A percentile compares a stretch with the other conserved stretches of the same genome.
Evolutionary conservation across 2,329 filamentous ascomycete genomes (phyloP).

Genomic region (Tricladium varicosporioides): DNA sequence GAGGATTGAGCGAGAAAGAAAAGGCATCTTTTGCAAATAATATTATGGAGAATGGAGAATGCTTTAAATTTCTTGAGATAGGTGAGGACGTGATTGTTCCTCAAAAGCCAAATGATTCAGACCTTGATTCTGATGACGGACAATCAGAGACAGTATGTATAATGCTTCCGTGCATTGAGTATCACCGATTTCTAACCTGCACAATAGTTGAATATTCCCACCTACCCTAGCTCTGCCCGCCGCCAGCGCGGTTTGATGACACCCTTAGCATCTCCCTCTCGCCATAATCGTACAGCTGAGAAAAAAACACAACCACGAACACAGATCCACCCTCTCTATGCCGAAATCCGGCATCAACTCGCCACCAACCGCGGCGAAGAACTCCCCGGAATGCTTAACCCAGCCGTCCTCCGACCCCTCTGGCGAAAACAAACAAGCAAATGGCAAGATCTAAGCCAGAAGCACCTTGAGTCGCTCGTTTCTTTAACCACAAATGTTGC

Average conservation of each 20-base stretch:
- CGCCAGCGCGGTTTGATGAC: neutral
- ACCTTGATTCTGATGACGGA: neutral
- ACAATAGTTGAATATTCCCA: too few relatives aligned
- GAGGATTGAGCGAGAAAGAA: slow-evolving; percentile 22
- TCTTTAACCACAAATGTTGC: slow-evolving; percentile 19
- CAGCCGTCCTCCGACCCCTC: slow-evolving; percentile 32
- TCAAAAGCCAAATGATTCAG: neutral
- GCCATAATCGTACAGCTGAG: too few relatives aligned
- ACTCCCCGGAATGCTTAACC: slow-evolving; percentile 36
- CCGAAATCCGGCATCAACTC: slow-evolving; percentile 31
- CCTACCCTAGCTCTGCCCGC: neutral
- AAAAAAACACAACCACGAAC: neutral
- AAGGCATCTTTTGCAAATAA: slow-evolving; percentile 27
- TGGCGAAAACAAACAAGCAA: slow-evolving; percentile 34
- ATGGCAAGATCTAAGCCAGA: slow-evolving; percentile 32
- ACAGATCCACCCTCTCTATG: neutral
- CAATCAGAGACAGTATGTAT: neutral
- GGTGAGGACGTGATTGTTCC: neutral
- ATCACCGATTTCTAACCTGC: too few relatives aligned
- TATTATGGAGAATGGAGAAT: slow-evolving; percentile 31
- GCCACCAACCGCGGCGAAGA: slow-evolving; percentile 31
- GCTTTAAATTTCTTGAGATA: slow-evolving; percentile 29
- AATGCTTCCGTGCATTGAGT: neutral
- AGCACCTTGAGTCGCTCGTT: slow-evolving; percentile 28
- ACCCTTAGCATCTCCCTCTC: too few relatives aligned